Conservation (phyloP, 2,329 filamentous ascomycete genomes). For the Escovopsis sp. region DNA sequence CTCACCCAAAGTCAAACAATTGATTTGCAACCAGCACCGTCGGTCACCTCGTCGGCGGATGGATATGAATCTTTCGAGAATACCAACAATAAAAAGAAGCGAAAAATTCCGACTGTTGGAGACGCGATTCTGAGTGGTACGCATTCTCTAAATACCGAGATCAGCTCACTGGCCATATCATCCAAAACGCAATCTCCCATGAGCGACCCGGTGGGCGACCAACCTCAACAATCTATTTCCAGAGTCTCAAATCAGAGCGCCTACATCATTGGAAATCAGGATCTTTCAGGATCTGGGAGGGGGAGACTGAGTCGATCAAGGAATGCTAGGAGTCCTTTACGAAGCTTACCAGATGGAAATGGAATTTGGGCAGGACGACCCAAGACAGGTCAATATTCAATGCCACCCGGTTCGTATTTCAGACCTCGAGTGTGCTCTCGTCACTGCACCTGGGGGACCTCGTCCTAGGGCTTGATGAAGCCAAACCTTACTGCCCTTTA, state of each 20-base stretch:
- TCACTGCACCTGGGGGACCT: too few relatives aligned
- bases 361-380: constrained; percentile 39
- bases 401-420: too few relatives aligned
- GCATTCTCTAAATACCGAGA: constrained; percentile 25
- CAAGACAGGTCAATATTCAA: constrained; percentile 27
- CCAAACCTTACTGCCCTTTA: too few relatives aligned
- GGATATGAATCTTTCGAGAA: constrained; percentile 97
- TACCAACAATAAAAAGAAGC: constrained; percentile 98
- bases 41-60: constrained; percentile 58
- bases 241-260: constrained; percentile 28
- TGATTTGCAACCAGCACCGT: constrained; percentile 44
- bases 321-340: constrained; percentile 47
- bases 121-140: constrained; percentile 39
- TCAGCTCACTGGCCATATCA: constrained; percentile 22
- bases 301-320: constrained; percentile 62
- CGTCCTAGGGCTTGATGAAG: too few relatives aligned
- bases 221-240: constrained; percentile 9
- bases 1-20: constrained; percentile 29
- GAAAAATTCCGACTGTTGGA: constrained; percentile 87
- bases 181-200: constrained; percentile 9
- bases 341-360: constrained; percentile 43
- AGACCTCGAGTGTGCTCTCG: too few relatives aligned
- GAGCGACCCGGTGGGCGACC: constrained; percentile 18
- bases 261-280: constrained; percentile 34
- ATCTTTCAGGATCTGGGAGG: constrained; percentile 72